phyloP scores from a whole-genome alignment of 139 green algal genomes.

The Pseudopediastrum boryanum region DNA sequence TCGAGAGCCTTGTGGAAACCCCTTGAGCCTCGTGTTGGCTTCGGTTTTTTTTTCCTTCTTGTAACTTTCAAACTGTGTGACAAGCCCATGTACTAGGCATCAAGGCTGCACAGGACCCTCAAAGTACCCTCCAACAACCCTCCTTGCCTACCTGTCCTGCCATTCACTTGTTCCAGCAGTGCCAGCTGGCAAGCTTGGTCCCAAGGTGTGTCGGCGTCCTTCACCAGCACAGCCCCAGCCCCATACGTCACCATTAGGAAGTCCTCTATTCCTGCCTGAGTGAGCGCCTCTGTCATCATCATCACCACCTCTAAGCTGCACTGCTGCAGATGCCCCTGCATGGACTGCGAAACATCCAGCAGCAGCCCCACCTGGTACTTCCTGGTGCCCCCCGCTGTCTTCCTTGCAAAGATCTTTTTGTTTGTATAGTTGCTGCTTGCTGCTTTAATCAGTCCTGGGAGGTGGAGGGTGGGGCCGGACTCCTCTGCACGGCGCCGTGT shows the following conservation, averaged over 20 bases:
- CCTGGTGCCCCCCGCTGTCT: slow-evolving; percentile 37
- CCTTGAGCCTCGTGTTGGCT: too few relatives aligned
- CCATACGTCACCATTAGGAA: slow-evolving; percentile 47
- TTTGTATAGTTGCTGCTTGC: slow-evolving; percentile 43
- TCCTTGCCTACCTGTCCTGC: slow-evolving; percentile 11
- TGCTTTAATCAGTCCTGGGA: slow-evolving; percentile 50
- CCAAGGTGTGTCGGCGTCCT: slow-evolving; percentile 42
- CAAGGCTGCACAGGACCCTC: too few relatives aligned
- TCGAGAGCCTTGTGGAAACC: too few relatives aligned
- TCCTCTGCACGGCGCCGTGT: slow-evolving; percentile 34
- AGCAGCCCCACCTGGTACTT: slow-evolving; percentile 42
- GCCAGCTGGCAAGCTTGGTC: slow-evolving; percentile 28
- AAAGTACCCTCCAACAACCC: too few relatives aligned
- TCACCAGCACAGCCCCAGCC: slow-evolving; percentile 26
- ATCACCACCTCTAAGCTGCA: slow-evolving; percentile 37
- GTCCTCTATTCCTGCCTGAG: slow-evolving; percentile 37
- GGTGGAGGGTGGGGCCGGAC: slow-evolving; percentile 40
- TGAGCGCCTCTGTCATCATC: slow-evolving; percentile 34
- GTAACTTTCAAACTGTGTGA: too few relatives aligned
- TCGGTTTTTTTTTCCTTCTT: too few relatives aligned
- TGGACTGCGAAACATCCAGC: slow-evolving; percentile 50
- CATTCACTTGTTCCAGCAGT: slow-evolving; percentile 23
- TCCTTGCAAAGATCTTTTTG: slow-evolving; percentile 46
- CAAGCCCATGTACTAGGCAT: too few relatives aligned
- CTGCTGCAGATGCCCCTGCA: slow-evolving; percentile 38